Evolutionary conservation across 768 basidiomycete genomes (phyloP), one percentile per base, ranked within the genome.

Genomic region (Boletellus ananas): DNA sequence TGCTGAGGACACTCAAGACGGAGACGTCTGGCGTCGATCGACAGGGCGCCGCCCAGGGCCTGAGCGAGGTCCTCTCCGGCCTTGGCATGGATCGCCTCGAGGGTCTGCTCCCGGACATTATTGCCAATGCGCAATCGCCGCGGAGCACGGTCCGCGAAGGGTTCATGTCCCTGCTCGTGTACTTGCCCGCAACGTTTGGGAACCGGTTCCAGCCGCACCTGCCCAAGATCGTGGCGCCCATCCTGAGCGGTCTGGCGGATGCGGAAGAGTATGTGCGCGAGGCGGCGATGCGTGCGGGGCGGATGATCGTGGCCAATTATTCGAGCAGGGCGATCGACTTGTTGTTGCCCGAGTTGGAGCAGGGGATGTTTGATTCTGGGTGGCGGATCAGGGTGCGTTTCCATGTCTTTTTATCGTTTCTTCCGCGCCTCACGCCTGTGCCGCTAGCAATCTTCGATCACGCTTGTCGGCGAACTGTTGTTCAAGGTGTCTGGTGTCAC

Each of bases 51-150:
- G 95, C 95, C 3, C 96, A 98, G 69, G 96, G 96, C 60, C 79
- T 98, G 39, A 89, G 89, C 52, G 96, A 98, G 69, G 93, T 98
- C 8, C 77, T 98, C 2, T 86, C 94, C 3, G 94, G 93, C 17
- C 81, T 98, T 27, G 96, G 96, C n/a, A 94, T 96, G 88, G 94
- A 98, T 55, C 80, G 94, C 40, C 78, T 99, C 55, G 96, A 99
- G 64, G 87, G 90, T 6, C 76, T 99, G 2, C 77, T 98, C 2
- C 96, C 96, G 0, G 92, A 95, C 58, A 93, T 99, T 62, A 85
- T 99, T 55, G 80, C 79, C 25, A 97, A 92, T 64, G 90, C 94
- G 2, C 84, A 89, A 58, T 94, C 91, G 41, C 87, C 92, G 2
- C 77, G 91, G 10, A 79, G 94, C 21, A 94, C 93, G 23, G 89